Conservation (phyloP, 2,329 filamentous ascomycete genomes). For the Pseudopyricularia cyperi region DNA sequence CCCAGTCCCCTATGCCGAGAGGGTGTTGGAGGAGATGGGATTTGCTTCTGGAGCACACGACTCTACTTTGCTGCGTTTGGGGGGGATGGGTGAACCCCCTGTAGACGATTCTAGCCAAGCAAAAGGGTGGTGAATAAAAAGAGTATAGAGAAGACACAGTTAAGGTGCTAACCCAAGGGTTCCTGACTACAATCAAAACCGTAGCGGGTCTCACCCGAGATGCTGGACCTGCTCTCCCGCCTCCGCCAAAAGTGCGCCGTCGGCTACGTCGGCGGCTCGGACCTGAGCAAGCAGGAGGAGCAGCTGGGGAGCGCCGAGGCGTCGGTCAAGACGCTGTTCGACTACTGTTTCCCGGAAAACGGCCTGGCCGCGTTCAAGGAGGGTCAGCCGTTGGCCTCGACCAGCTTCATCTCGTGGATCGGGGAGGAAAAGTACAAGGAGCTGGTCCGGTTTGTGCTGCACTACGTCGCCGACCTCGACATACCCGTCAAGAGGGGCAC, state of each 20-base stretch:
- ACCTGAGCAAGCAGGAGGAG: slow-evolving; percentile 90
- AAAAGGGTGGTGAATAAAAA: not conserved
- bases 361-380: slow-evolving; percentile 83
- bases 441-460: slow-evolving; percentile 62
- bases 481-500: slow-evolving; percentile 74
- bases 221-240: slow-evolving; percentile 64
- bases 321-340: slow-evolving; percentile 76
- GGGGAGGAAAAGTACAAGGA: slow-evolving; percentile 75
- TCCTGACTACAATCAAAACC: not conserved
- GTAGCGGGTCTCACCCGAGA: slow-evolving; percentile 53
- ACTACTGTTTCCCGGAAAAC: slow-evolving; percentile 97
- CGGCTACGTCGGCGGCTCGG: slow-evolving; percentile 84
- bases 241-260: slow-evolving; percentile 83
- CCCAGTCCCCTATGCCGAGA: not conserved
- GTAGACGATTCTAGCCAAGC: not conserved
- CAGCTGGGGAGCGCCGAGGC: slow-evolving; percentile 61
- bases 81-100: not conserved
- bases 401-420: slow-evolving; percentile 84
- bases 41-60: not conserved
- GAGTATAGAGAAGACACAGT: not conserved
- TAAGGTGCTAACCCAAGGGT: too few relatives aligned
- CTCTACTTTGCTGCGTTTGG: not conserved
- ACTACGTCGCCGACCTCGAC: slow-evolving; percentile 75
- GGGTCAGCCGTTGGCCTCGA: slow-evolving; percentile 60
- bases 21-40: too few relatives aligned